Evolutionary conservation across 225 moss, liverwort and hornwort genomes (phyloP).

Genomic region (Sphagnum tenellum): DNA sequence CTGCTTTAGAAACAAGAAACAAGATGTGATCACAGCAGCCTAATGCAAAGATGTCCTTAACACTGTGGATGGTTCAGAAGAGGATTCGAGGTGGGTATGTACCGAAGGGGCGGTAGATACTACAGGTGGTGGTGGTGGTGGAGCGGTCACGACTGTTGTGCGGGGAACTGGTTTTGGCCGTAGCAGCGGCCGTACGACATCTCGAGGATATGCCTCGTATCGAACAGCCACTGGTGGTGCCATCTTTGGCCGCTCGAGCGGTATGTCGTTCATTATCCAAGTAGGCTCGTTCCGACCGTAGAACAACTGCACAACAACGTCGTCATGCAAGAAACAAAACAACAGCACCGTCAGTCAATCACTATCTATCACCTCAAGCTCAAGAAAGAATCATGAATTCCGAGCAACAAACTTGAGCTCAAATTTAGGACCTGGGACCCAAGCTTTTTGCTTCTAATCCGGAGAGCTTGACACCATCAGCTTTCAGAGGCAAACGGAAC

Average conservation of each 20-base stretch:
- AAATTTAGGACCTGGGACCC: not conserved
- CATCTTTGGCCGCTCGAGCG: constrained; percentile 8
- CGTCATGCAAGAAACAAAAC: constrained; percentile 1
- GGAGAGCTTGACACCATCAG: not conserved
- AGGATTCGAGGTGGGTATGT: not conserved
- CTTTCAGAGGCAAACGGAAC: not conserved
- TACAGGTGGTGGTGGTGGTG: constrained; percentile 12
- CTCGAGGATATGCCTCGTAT: not conserved
- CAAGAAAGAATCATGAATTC: not conserved
- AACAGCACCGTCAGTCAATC: not conserved
- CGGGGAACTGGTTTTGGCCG: constrained; percentile 24
- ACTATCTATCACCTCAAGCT: not conserved
- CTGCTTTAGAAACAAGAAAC: too few relatives aligned
- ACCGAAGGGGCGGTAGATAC: not conserved
- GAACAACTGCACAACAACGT: constrained; percentile 39
- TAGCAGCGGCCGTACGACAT: constrained; percentile 5
- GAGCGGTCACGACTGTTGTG: not conserved
- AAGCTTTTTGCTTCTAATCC: not conserved
- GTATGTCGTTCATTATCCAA: constrained; percentile 10
- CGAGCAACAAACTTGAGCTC: not conserved
- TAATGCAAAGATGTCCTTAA: not conserved
- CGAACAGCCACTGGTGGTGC: not conserved
- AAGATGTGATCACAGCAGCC: not conserved
- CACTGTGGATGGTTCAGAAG: not conserved
- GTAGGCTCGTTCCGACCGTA: constrained; percentile 38